These are phyloP conservation scores for Dendrobium officinale DNA, from an alignment of 106 monocot species.

Conservation along the genomic window DNA sequence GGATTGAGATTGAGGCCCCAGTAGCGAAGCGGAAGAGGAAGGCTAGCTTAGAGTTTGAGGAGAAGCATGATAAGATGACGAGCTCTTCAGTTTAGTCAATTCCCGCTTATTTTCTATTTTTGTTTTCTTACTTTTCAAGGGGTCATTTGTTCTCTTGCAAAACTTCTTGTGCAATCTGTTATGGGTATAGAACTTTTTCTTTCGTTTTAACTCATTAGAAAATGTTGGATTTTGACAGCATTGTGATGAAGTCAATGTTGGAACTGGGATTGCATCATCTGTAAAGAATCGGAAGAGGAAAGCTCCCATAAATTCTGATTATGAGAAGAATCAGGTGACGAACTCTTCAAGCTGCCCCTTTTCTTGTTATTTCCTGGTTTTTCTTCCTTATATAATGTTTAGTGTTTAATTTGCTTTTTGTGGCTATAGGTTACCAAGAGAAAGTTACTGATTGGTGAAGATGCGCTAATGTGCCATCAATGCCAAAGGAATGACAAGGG, in stretches of 20 bases:
- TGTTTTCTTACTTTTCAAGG: not conserved
- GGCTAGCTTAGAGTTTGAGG: not conserved
- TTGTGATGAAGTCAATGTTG: not conserved
- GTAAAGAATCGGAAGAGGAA: conserved; percentile 5
- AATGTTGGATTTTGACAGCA: not conserved
- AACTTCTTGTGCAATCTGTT: not conserved
- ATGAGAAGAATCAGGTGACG: not conserved
- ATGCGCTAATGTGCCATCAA: conserved; percentile 39
- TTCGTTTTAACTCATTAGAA: not conserved
- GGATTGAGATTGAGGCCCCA: not conserved
- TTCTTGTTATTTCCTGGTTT: not conserved
- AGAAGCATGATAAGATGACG: not conserved
- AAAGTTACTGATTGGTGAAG: conserved; percentile 11
- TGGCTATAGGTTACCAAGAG: conserved; percentile 11
- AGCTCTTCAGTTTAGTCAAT: too few relatives aligned
- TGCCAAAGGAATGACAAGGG: conserved; percentile 42
- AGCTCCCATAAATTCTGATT: conserved; percentile 1
- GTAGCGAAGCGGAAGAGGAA: not conserved
- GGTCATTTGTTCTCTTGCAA: not conserved
- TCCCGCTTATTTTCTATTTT: not conserved
- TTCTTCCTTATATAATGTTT: not conserved
- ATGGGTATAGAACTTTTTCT: not conserved
- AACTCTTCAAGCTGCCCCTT: not conserved
- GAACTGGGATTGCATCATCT: not conserved
- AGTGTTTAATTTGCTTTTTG: conserved; percentile 5